These are phyloP conservation scores for Solanum appendiculatum DNA, from an alignment of 257 asterid species.

Conservation along the genomic window DNA sequence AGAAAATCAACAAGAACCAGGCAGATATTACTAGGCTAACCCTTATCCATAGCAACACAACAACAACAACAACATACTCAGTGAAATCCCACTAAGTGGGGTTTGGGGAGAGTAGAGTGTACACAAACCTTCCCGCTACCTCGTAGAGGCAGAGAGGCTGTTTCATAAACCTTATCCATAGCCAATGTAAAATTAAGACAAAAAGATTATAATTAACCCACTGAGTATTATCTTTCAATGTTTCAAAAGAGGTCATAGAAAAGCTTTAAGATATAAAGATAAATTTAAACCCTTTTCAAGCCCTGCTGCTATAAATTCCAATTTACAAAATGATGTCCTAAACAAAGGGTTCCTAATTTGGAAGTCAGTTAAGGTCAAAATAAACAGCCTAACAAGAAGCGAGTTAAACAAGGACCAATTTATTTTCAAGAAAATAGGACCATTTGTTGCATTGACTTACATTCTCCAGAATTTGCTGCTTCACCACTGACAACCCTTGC, in stretches of 20 bases:
- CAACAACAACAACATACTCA: not conserved
- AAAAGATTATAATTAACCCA: not conserved
- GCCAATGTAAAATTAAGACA: not conserved
- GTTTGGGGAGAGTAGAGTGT: not conserved
- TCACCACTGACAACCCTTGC: slow-evolving; percentile 63
- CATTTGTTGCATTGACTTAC: slow-evolving; percentile 27
- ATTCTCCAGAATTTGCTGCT: slow-evolving; percentile 72
- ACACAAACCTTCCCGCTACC: not conserved
- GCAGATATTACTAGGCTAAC: not conserved
- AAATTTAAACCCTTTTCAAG: not conserved
- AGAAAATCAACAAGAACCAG: not conserved
- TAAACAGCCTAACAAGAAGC: not conserved
- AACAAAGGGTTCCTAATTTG: not conserved
- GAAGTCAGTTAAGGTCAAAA: not conserved
- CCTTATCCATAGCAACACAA: not conserved
- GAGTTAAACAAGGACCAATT: not conserved
- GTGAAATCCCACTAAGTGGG: not conserved
- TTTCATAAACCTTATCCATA: not conserved
- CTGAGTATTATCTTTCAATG: not conserved
- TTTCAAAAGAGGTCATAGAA: not conserved
- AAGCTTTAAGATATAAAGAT: not conserved
- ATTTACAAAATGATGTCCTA: not conserved
- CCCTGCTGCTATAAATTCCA: not conserved
- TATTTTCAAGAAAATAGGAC: not conserved
- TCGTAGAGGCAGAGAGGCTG: not conserved